Conservation (phyloP, 1,284 basidiomycete species). For the Amylostereum chailletii region DNA sequence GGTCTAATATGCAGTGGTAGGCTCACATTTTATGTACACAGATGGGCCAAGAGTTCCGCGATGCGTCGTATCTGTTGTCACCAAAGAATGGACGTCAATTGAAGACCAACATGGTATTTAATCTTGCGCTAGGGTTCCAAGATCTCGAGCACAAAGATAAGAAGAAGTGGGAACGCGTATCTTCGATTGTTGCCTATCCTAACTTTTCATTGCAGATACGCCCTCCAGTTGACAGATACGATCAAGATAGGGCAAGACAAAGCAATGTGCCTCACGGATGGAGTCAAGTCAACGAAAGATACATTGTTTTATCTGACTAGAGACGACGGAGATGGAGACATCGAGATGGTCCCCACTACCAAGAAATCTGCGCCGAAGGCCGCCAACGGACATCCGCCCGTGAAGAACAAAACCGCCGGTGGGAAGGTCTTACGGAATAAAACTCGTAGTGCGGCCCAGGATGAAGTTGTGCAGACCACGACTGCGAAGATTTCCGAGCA, state of each 20-base stretch:
- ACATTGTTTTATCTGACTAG: constrained; percentile 80
- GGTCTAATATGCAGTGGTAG: background rate
- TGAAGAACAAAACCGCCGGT: constrained; percentile 67
- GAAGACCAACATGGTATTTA: constrained; percentile 80
- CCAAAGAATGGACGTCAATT: constrained; percentile 72
- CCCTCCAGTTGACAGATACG: constrained; percentile 87
- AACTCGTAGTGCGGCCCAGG: constrained; percentile 71
- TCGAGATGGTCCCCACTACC: constrained; percentile 19
- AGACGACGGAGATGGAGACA: constrained; percentile 31
- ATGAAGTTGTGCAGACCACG: constrained; percentile 67
- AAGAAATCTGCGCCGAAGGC: constrained; percentile 49
- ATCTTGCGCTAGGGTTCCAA: constrained; percentile 78
- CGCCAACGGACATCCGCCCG: constrained; percentile 46
- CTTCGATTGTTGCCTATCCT: background rate
- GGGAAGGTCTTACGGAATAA: constrained; percentile 81
- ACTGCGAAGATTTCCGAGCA: constrained; percentile 77
- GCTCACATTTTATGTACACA: constrained; percentile 21
- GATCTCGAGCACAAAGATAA: constrained; percentile 72
- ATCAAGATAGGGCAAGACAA: constrained; percentile 70
- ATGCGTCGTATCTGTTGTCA: constrained; percentile 78
- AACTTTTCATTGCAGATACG: constrained; percentile 50
- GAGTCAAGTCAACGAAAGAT: constrained; percentile 76
- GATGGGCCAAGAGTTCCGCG: constrained; percentile 94
- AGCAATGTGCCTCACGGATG: constrained; percentile 74
- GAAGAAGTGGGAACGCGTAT: constrained; percentile 48